Evolutionary conservation across 1,284 basidiomycete genomes (phyloP), one percentile per base, ranked within the genome.

Genomic region (Inonotus obliquus): DNA sequence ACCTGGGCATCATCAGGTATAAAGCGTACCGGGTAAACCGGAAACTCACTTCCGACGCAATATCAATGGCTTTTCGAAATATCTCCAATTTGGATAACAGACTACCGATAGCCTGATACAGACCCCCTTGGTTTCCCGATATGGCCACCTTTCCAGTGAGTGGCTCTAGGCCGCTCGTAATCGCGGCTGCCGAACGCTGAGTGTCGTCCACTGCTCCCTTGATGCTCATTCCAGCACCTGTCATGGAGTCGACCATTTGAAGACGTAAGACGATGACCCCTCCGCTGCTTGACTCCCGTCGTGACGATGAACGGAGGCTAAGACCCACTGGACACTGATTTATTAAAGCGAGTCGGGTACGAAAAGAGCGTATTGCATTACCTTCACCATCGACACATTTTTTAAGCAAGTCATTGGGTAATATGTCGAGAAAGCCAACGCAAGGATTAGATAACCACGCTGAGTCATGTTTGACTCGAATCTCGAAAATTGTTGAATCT

Each of bases 381-480:
- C 53, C 53, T 37, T 54, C 53, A n/a, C 14, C 37, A 39, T 37
- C 25, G 14, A 2, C 10, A 5, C 35, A 21, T 23, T 39, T 55
- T 19, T 55, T 23, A 2, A 13, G 21, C 6, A 55, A 23, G n/a
- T 55, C 35, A 19, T 32, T n/a, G 13, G 37, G n/a, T 25, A 14
- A 5, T 23, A 39, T 39, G 23, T 39, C 32, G 7, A 55, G 19
- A 23, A 10, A 14, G 21, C 37, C 54, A 37, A 55, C 35, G 37
- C 35, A 39, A 23, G 54, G 54, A 23, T 54, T 19, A n/a, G 53
- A 38, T 38, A 35, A 37, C 32, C 32, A 21, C n/a, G 53, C 10
- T 35, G 53, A 54, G 13, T 54, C 38, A n/a, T 55, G 54, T 55
- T 38, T 55, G 35, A 55, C 19, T 21, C 27, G 23, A 19, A 55